These are phyloP conservation scores for Peribolospora kevripleyi DNA, from an alignment of 768 basidiomycete genomes.

Conservation along the genomic window DNA sequence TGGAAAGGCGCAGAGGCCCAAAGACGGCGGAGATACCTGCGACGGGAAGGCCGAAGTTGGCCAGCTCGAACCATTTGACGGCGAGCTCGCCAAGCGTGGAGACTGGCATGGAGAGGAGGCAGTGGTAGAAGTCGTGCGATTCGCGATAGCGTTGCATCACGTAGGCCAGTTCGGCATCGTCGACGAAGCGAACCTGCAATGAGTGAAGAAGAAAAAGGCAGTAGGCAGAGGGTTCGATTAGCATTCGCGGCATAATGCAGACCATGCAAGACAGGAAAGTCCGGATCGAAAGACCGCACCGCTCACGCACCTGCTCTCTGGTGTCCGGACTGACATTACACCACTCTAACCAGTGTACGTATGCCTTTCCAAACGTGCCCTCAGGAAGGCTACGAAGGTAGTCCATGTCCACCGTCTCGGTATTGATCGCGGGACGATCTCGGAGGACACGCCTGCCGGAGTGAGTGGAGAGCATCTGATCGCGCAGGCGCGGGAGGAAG, in stretches of 20 bases:
- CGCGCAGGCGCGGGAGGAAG: conserved; percentile 37
- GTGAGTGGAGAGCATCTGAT: conserved; percentile 45
- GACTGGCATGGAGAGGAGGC: conserved; percentile 65
- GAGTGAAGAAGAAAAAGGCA: neutral
- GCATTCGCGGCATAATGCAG: no score
- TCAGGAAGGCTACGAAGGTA: conserved; percentile 40
- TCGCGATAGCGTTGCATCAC: conserved; percentile 96
- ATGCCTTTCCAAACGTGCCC: conserved; percentile 63
- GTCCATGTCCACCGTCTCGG: conserved; percentile 46
- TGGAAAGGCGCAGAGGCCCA: conserved; percentile 46
- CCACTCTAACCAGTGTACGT: conserved; percentile 66
- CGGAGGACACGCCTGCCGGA: conserved; percentile 69
- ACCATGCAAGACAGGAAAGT: no score
- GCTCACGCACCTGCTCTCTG: conserved; percentile 41
- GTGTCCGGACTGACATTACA: conserved; percentile 85
- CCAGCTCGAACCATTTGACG: conserved; percentile 80
- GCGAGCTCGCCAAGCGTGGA: conserved; percentile 76
- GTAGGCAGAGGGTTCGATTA: no score
- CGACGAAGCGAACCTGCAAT: conserved; percentile 66
- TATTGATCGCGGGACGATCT: conserved; percentile 59
- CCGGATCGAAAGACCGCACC: no score
- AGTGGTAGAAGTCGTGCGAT: conserved; percentile 94
- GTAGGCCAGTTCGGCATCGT: conserved; percentile 86
- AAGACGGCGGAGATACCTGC: conserved; percentile 53
- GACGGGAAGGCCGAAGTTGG: conserved; percentile 75